These are phyloP conservation scores for Setomelanomma holmii DNA, from an alignment of 2,329 filamentous ascomycete genomes.

Conservation along the genomic window DNA sequence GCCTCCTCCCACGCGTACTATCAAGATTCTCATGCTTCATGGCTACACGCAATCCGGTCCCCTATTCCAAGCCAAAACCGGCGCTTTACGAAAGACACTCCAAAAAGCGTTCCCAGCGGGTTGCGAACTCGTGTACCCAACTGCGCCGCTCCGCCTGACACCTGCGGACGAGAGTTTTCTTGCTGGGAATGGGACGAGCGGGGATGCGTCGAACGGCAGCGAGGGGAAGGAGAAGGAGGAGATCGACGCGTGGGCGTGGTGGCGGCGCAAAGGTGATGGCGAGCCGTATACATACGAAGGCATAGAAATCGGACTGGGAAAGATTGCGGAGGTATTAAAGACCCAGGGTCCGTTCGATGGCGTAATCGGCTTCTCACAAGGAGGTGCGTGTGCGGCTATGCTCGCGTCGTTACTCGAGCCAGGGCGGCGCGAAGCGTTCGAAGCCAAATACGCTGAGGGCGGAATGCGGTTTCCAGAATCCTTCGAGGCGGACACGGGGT, in stretches of 20 bases:
- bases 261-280: slow-evolving; percentile 67
- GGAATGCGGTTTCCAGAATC: slow-evolving; percentile 61
- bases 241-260: slow-evolving; percentile 83
- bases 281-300: slow-evolving; percentile 66
- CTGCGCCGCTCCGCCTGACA: slow-evolving; percentile 53
- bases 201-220: slow-evolving; percentile 12
- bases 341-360: slow-evolving; percentile 46
- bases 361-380: slow-evolving; percentile 47
- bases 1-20: slow-evolving; percentile 40
- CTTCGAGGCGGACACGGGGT: slow-evolving; percentile 42
- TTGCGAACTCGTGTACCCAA: slow-evolving; percentile 57
- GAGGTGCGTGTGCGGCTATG: slow-evolving; percentile 69
- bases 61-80: slow-evolving; percentile 86
- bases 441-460: slow-evolving; percentile 43
- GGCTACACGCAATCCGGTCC: slow-evolving; percentile 91
- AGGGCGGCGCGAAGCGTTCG: slow-evolving; percentile 58
- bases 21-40: slow-evolving; percentile 60
- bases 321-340: slow-evolving; percentile 59
- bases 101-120: slow-evolving; percentile 71
- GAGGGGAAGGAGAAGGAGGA: slow-evolving; percentile 56
- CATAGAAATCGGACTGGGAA: slow-evolving; percentile 71
- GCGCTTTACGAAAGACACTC: slow-evolving; percentile 82
- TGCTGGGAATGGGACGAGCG: slow-evolving; percentile 27
- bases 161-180: slow-evolving; percentile 62
- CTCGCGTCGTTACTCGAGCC: slow-evolving; percentile 75